phyloP scores from a whole-genome alignment of 768 basidiomycete species.

The Auriscalpium microsporum region DNA sequence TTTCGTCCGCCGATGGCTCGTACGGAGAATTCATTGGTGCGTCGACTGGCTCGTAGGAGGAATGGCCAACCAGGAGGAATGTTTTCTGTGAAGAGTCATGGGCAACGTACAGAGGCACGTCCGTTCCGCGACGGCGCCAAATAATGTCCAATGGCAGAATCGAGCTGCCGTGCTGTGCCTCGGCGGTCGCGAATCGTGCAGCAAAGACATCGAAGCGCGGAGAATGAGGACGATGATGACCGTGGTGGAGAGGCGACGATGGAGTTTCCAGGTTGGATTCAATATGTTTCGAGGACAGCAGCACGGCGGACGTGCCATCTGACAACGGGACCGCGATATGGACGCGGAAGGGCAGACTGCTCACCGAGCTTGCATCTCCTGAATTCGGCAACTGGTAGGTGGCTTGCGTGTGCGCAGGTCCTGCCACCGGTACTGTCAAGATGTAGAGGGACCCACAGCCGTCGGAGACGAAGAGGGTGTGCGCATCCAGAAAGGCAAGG shows the following conservation, averaged over 20 bases:
- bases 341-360: conserved; percentile 34
- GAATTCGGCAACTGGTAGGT: conserved; percentile 36
- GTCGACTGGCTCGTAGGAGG: conserved; percentile 39
- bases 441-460: conserved; percentile 63
- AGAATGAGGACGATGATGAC: conserved; percentile 17
- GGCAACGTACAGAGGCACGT: conserved; percentile 54
- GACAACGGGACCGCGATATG: conserved; percentile 33
- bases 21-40: conserved; percentile 29
- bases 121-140: conserved; percentile 65
- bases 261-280: conserved; percentile 4
- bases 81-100: conserved; percentile 38
- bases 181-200: conserved; percentile 39
- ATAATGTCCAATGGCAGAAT: conserved; percentile 38
- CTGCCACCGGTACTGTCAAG: conserved; percentile 35
- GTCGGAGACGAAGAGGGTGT: conserved; percentile 52
- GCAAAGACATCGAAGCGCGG: conserved; percentile 62
- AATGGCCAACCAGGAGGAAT: conserved; percentile 53
- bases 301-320: conserved; percentile 32
- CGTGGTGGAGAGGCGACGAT: background rate
- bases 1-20: conserved; percentile 57
- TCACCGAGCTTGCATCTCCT: conserved; percentile 18
- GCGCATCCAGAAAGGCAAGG: conserved; percentile 43
- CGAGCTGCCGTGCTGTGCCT: conserved; percentile 26
- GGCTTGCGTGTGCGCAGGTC: conserved; percentile 39
- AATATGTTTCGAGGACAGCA: conserved; percentile 53